Evolutionary conservation across 371 early-diverging fungal species (phyloP).

Genomic region (Apophysomyces ossiformis): DNA sequence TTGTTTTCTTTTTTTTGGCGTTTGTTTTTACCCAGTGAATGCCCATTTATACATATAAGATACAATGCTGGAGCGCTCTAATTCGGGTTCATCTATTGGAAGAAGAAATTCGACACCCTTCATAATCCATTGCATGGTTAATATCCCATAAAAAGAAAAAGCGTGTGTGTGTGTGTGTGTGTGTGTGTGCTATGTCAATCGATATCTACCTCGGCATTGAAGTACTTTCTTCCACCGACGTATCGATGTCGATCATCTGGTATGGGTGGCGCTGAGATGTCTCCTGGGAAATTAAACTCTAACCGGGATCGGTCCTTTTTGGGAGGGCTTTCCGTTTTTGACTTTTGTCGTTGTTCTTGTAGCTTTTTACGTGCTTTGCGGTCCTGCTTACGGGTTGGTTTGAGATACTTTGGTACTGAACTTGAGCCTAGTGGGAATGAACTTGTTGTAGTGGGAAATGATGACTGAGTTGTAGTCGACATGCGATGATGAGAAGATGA

Average conservation of each 20-base stretch:
- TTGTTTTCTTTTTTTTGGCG: neutral
- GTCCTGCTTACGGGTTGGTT: neutral
- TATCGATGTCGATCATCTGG: neutral
- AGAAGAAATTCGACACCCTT: neutral
- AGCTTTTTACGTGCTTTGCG: neutral
- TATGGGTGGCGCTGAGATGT: neutral
- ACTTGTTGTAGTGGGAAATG: neutral
- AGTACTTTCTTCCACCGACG: neutral
- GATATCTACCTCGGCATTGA: neutral
- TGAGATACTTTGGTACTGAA: neutral
- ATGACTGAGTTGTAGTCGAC: neutral
- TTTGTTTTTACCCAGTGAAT: neutral
- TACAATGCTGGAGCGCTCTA: neutral
- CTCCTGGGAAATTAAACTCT: slow-evolving; percentile 5
- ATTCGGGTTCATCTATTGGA: slow-evolving; percentile 2
- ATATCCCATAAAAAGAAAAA: too few species aligned
- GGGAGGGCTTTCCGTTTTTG: neutral
- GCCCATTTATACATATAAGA: slow-evolving; percentile 2
- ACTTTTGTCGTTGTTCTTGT: neutral
- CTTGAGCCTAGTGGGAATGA: neutral
- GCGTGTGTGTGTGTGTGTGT: too few species aligned
- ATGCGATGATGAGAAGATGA: slow-evolving; percentile 7
- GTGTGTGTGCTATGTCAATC: too few species aligned
- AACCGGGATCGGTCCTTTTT: neutral
- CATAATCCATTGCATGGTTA: too few species aligned